These are phyloP conservation scores for Colletotrichum sp. DNA, from an alignment of 2,329 filamentous ascomycete genomes.

Conservation along the genomic window DNA sequence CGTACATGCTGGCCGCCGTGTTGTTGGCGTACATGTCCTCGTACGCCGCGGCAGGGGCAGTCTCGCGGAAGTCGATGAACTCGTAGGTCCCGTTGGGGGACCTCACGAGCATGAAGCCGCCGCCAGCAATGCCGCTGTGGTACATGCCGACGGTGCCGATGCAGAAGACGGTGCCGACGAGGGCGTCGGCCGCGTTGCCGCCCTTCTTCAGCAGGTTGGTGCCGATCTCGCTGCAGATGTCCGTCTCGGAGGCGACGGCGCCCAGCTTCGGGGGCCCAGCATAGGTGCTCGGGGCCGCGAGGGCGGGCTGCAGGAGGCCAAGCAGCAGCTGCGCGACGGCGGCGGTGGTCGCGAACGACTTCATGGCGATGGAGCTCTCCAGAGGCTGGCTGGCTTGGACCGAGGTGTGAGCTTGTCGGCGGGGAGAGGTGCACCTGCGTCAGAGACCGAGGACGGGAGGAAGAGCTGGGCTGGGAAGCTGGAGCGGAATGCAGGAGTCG, in stretches of 20 bases:
- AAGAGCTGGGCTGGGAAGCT: background rate
- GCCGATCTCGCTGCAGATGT: constrained; percentile 65
- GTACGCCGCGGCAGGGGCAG: constrained; percentile 77
- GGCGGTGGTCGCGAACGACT: constrained; percentile 16
- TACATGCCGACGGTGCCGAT: constrained; percentile 70
- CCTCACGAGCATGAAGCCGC: constrained; percentile 80
- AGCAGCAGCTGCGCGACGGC: constrained; percentile 16
- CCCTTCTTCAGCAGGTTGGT: constrained; percentile 60
- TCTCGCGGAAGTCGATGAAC: constrained; percentile 85
- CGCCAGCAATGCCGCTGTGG: constrained; percentile 75
- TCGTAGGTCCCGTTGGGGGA: constrained; percentile 71
- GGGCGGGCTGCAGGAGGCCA: background rate
- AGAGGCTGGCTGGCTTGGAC: background rate
- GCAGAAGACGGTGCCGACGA: constrained; percentile 69
- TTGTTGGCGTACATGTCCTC: constrained; percentile 83
- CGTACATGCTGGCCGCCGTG: constrained; percentile 64
- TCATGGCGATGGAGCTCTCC: background rate
- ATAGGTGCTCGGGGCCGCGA: background rate
- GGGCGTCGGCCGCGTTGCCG: constrained; percentile 71
- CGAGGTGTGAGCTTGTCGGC: background rate
- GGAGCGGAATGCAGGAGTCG: background rate
- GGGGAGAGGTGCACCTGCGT: background rate
- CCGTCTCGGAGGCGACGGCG: constrained; percentile 66
- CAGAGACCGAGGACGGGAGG: background rate
- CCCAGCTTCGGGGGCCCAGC: constrained; percentile 41